Evolutionary conservation across 2,329 filamentous ascomycete species (phyloP).

Genomic region (Boeremia lycopersici): DNA sequence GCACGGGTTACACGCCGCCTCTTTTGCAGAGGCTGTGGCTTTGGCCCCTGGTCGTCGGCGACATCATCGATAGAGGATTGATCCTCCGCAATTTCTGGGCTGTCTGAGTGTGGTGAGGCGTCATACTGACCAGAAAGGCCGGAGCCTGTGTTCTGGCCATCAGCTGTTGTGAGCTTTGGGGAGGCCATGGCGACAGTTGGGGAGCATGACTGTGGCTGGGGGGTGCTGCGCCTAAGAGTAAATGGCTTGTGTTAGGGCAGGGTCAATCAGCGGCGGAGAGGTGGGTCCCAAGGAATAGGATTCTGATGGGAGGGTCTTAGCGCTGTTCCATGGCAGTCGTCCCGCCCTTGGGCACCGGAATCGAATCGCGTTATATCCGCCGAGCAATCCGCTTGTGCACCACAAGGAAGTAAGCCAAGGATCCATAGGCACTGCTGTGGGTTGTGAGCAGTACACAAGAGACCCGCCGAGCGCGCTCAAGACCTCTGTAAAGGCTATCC

Average conservation of each 20-base stretch:
- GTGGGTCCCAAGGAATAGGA: slow-evolving; percentile 39
- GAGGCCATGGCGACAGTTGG: slow-evolving; percentile 45
- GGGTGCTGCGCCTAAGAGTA: slow-evolving; percentile 41
- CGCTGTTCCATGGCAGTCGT: slow-evolving; percentile 30
- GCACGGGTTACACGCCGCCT: slow-evolving; percentile 52
- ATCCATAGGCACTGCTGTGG: slow-evolving; percentile 1
- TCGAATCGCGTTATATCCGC: slow-evolving; percentile 34
- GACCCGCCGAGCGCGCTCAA: slow-evolving; percentile 1
- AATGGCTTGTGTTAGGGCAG: slow-evolving; percentile 34
- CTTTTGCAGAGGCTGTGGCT: slow-evolving; percentile 48
- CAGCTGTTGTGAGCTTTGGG: slow-evolving; percentile 39
- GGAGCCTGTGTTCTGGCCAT: slow-evolving; percentile 38
- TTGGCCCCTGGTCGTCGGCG: slow-evolving; percentile 42
- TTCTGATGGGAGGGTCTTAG: slow-evolving; percentile 38
- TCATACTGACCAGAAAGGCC: slow-evolving; percentile 36
- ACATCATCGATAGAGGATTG: slow-evolving; percentile 42
- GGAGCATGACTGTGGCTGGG: slow-evolving; percentile 39
- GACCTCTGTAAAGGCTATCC: neutral
- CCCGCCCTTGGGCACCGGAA: slow-evolving; percentile 34
- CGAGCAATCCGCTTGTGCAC: slow-evolving; percentile 35
- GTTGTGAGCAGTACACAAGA: neutral
- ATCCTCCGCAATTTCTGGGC: slow-evolving; percentile 39
- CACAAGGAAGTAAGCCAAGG: slow-evolving; percentile 16
- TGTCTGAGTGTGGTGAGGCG: slow-evolving; percentile 35
- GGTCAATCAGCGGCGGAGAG: slow-evolving; percentile 36